A percentile compares a stretch with the other conserved stretches of the same genome.
Evolutionary conservation across 805 yeast species (phyloP).

Genomic region (Wickerhamiella qilinensis): DNA sequence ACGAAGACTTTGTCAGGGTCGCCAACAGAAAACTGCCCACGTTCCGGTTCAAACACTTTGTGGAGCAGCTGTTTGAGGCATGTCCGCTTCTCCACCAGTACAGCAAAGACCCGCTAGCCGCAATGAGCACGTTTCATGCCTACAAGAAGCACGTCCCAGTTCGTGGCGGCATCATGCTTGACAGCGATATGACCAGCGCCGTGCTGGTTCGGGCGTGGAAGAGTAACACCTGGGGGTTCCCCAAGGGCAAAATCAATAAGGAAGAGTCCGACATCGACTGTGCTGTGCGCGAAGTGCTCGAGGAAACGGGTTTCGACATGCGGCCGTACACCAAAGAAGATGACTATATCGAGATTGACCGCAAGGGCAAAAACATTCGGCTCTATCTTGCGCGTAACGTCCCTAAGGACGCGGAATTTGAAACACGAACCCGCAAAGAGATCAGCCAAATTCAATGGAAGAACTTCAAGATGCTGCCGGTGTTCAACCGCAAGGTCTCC

Average conservation of each 20-base stretch:
- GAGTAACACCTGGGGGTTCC: slow-evolving; percentile 79
- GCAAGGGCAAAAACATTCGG: slow-evolving; percentile 70
- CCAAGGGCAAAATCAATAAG: slow-evolving; percentile 90
- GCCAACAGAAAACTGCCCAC: slow-evolving; percentile 62
- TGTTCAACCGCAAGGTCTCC: slow-evolving; percentile 12
- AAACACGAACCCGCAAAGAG: slow-evolving; percentile 76
- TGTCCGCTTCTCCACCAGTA: slow-evolving; percentile 31
- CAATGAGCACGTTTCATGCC: slow-evolving; percentile 59
- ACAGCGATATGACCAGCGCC: slow-evolving; percentile 49
- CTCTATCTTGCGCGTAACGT: slow-evolving; percentile 64
- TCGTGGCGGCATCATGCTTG: slow-evolving; percentile 83
- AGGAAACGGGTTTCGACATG: slow-evolving; percentile 87
- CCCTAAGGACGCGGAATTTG: slow-evolving; percentile 59
- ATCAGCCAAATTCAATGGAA: slow-evolving; percentile 72
- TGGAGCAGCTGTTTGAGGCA: slow-evolving; percentile 62
- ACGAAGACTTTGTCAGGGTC: slow-evolving; percentile 63
- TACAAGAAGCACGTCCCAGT: slow-evolving; percentile 90
- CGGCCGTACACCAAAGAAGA: slow-evolving; percentile 47
- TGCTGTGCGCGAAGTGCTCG: slow-evolving; percentile 81
- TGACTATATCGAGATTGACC: slow-evolving; percentile 66
- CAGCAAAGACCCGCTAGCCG: slow-evolving; percentile 31
- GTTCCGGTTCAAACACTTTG: slow-evolving; percentile 62
- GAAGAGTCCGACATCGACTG: slow-evolving; percentile 80
- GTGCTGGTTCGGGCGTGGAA: slow-evolving; percentile 76
- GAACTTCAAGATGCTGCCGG: slow-evolving; percentile 19